phyloP scores from a whole-genome alignment of 164 flowering plant genomes.

The Taxillus chinensis region DNA sequence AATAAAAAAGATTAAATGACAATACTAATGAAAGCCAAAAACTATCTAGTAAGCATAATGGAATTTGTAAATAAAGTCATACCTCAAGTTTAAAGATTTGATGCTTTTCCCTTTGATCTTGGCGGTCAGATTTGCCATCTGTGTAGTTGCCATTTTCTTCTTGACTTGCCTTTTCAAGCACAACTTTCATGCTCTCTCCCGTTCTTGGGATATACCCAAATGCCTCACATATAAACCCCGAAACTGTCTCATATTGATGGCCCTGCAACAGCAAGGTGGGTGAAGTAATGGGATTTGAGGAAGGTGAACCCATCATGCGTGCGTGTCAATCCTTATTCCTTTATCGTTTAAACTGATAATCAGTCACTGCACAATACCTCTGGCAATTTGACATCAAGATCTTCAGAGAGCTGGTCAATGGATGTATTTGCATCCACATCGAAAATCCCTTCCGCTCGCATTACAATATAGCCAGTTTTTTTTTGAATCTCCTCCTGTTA shows the following conservation, averaged over 20 bases:
- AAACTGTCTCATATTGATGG: slow-evolving; percentile 94
- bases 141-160: slow-evolving; percentile 51
- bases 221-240: slow-evolving; percentile 88
- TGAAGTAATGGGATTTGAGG: too few species aligned
- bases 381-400: slow-evolving; percentile 74
- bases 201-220: slow-evolving; percentile 98
- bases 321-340: too few species aligned
- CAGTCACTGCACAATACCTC: slow-evolving; percentile 39
- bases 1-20: too few species aligned
- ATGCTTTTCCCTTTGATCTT: slow-evolving; percentile 48
- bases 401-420: slow-evolving; percentile 96
- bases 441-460: slow-evolving; percentile 89
- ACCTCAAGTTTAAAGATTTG: slow-evolving; percentile 89
- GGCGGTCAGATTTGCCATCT: slow-evolving; percentile 43
- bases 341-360: too few species aligned
- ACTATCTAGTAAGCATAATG: too few species aligned
- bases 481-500: slow-evolving; percentile 93
- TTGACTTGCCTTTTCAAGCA: slow-evolving; percentile 58
- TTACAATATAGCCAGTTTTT: slow-evolving; percentile 92
- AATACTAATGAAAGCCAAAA: too few species aligned
- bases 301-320: too few species aligned
- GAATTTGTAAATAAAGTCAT: slow-evolving; percentile 7
- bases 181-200: slow-evolving; percentile 80
- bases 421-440: slow-evolving; percentile 99
- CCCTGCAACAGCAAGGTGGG: slow-evolving; percentile 37